Evolutionary conservation across 2,329 filamentous ascomycete genomes (phyloP), one percentile per base, ranked within the genome.

Genomic region (Chaetomiaceae sp.): DNA sequence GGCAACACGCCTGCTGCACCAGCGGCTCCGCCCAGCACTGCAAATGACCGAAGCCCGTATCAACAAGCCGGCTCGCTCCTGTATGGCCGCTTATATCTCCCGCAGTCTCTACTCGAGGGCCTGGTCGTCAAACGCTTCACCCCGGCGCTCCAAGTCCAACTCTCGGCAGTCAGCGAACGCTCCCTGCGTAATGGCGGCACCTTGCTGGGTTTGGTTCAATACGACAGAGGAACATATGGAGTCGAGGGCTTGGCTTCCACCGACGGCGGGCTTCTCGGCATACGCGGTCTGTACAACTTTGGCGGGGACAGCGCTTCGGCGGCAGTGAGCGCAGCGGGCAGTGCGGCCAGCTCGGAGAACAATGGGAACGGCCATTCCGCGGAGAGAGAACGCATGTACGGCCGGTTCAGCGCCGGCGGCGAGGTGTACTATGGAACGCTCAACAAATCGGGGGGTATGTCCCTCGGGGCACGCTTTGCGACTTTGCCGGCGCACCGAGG

Each of bases 381-480:
- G 55, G 49, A 79, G 35, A 70, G 66, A 49, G 81, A 85, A 61
- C 78, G 75, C 56, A 79, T 83, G 48, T 85, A 81, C 69, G 90
- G 86, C 8, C 82, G 91, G 17, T 88, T 97, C 63, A 95, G 88
- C 60, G 87, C 88, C 3, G 93, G 93, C 29, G 91, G 83, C 45
- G 93, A 98, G 66, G 74, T 95, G 29, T 98, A 97, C 70, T 98
- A 98, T 70, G 93, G 91, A 18, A 84, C 90, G 1, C 70, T 96
- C 49, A 97, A 96, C 64, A 96, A 96, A 62, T 88, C 89, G 18
- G 88, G 91, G 39, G 93, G 93, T 38, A 80, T 96, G 62, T 95
- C 88, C 53, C 79, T 94, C 8, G 93, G 90, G 6, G 74, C 89
- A 38, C 81, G 93, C 40, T 98, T 97, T 64, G 88, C 88, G 32